These are phyloP conservation scores for Drosera capensis DNA, from an alignment of 148 eudicot species.

Conservation along the genomic window DNA sequence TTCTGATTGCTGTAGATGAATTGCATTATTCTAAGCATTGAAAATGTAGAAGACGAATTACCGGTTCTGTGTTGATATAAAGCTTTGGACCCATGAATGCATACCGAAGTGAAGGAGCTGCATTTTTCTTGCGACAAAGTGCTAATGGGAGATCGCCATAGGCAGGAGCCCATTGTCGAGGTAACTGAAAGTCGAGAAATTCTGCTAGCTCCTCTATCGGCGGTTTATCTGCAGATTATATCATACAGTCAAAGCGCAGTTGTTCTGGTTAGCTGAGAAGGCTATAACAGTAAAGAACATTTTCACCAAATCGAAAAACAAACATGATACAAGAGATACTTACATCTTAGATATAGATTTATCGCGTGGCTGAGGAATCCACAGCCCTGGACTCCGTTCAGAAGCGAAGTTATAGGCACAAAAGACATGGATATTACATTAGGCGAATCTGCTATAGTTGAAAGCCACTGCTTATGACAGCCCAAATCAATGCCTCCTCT, in stretches of 20 bases:
- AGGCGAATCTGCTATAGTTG: conserved; percentile 61
- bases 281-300: not conserved
- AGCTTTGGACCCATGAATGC: conserved; percentile 80
- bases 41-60: conserved; percentile 10
- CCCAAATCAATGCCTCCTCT: conserved; percentile 77
- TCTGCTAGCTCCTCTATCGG: conserved; percentile 78
- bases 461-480: conserved; percentile 71
- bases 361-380: conserved; percentile 95
- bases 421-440: conserved; percentile 82
- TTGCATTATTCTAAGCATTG: not conserved
- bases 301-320: not conserved
- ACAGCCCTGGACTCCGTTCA: conserved; percentile 78
- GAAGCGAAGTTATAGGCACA: conserved; percentile 76
- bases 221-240: conserved; percentile 84
- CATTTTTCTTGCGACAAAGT: conserved; percentile 55
- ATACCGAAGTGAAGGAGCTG: conserved; percentile 67
- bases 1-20: no score
- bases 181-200: conserved; percentile 83
- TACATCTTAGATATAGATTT: conserved; percentile 87
- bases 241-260: no score
- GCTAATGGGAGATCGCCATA: conserved; percentile 81
- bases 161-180: conserved; percentile 97
- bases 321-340: conserved; percentile 19
- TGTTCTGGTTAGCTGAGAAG: no score
- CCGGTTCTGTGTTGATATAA: conserved; percentile 63